Percentiles rank a stretch among this genome's conserved stretches.
phyloP scores from a whole-genome alignment of 2,329 filamentous ascomycete species.

The Chaetoscypha palmicola region DNA sequence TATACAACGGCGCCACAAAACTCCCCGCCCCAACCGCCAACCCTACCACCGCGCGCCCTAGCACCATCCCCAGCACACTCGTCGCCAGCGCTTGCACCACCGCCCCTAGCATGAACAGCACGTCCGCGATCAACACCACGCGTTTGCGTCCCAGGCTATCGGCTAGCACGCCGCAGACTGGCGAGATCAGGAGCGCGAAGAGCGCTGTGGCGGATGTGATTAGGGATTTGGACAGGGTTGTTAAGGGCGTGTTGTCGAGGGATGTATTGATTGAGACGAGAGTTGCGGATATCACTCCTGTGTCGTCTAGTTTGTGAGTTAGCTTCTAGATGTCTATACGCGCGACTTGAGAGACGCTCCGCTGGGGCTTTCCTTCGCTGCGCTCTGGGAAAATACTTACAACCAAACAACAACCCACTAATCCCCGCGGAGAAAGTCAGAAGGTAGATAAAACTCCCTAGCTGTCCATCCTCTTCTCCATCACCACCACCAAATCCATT shows the following conservation, averaged over 20 bases:
- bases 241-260: slow-evolving; percentile 48
- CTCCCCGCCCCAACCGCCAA: slow-evolving; percentile 68
- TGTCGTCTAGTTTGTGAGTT: slow-evolving; percentile 21
- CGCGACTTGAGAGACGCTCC: no score
- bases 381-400: no score
- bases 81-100: slow-evolving; percentile 53
- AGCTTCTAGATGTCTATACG: no score
- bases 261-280: slow-evolving; percentile 56
- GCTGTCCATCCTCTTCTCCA: slow-evolving; percentile 28
- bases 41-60: slow-evolving; percentile 63
- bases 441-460: slow-evolving; percentile 49
- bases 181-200: slow-evolving; percentile 57
- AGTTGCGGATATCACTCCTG: slow-evolving; percentile 58
- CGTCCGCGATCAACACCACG: slow-evolving; percentile 56
- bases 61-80: slow-evolving; percentile 57
- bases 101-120: slow-evolving; percentile 63
- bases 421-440: slow-evolving; percentile 60
- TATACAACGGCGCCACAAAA: slow-evolving; percentile 81
- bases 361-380: no score
- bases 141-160: slow-evolving; percentile 54
- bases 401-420: slow-evolving; percentile 62
- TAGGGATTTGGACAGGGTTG: slow-evolving; percentile 60
- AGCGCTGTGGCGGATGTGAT: slow-evolving; percentile 65
- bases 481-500: no score
- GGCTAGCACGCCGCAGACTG: slow-evolving; percentile 57